Conservation (phyloP, 768 basidiomycete genomes). For the Auriculariales sp. region DNA sequence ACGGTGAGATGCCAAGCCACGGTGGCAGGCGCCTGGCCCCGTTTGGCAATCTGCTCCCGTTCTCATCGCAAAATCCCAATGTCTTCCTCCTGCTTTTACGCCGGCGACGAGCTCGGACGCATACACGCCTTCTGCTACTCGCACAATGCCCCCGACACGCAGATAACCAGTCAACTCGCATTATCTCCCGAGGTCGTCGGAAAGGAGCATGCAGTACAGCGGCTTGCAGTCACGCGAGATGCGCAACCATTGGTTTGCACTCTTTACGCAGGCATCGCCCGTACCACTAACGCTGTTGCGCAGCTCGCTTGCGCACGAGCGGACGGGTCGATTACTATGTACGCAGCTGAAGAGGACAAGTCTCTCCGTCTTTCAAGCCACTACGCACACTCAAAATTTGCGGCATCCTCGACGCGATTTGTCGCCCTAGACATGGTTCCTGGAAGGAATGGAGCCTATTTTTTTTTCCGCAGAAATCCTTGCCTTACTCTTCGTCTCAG, state of each 20-base stretch:
- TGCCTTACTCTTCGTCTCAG: slow-evolving; percentile 14
- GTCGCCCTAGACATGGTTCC: slow-evolving; percentile 39
- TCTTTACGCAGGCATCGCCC: slow-evolving; percentile 16
- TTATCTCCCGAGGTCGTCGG: slow-evolving; percentile 18
- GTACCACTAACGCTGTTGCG: slow-evolving; percentile 20
- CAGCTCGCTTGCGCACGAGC: slow-evolving; percentile 56
- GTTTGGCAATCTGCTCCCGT: neutral
- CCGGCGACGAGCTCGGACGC: slow-evolving; percentile 68
- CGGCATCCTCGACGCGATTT: slow-evolving; percentile 39
- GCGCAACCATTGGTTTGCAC: slow-evolving; percentile 10
- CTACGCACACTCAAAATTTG: slow-evolving; percentile 42
- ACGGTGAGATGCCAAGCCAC: neutral
- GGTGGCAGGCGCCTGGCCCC: neutral
- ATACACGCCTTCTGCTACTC: slow-evolving; percentile 45
- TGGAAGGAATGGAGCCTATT: slow-evolving; percentile 27
- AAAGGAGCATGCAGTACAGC: slow-evolving; percentile 24
- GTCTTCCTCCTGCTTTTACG: slow-evolving; percentile 36
- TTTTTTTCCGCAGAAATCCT: neutral
- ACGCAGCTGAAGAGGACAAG: slow-evolving; percentile 25
- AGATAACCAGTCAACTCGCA: neutral
- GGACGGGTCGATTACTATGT: slow-evolving; percentile 38
- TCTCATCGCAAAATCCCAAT: neutral
- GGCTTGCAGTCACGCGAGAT: slow-evolving; percentile 17
- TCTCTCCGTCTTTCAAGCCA: slow-evolving; percentile 23
- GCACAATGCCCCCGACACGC: slow-evolving; percentile 10